Base-by-base conservation (phyloP, 2,329 filamentous ascomycete species). In the Geosmithia morbida region DNA sequence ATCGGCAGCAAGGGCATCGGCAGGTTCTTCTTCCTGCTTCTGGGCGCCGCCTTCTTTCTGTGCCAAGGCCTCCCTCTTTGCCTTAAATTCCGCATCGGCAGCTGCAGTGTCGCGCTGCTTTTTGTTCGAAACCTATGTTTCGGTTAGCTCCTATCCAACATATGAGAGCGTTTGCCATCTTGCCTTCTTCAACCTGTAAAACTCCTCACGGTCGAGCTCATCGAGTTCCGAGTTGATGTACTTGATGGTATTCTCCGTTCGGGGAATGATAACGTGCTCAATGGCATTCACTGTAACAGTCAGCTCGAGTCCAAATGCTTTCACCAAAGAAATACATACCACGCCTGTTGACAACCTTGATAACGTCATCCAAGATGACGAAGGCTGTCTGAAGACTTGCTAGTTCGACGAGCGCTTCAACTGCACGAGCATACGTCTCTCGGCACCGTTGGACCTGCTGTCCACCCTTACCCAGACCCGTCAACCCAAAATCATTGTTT, bases 181-280 rank as follows among this genome's bases (percentile, higher is more conserved):
- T 51, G 59, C 69, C 73, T 98, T 98, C 70, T 98, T 98, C 61
- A 98, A 68, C 54, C 92, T 77, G 68, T 96, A 98, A 65, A 98
- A 98, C 63, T 98, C 92, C 64, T 97, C 92, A 71, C 92, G 80
- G 66, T 97, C 94, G 46, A 98, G 74, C 68, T 98, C 92, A 61
- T 98, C 92, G 16, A 98, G 77, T 64, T 98, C 92, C 1, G 90
- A 95, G 69, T 97, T 97, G 74, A 97, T 97, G 61, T 97, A 98
- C 69, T 95, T 96, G 71, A 98, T 98, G n/a, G 92, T 98, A 60
- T 97, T 98, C 64, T 98, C 92, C 14, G 92, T 98, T 54, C 92
- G 78, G 13, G 92, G 92, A 58, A 98, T 98, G 56, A 98, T 97
- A 56, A 98, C 87, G 64, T 94, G 85, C 66, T 92, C 86, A 59